Evolutionary conservation across 2,329 filamentous ascomycete genomes (phyloP), one percentile per base, ranked within the genome.

Genomic region (Alternaria metachromatica): DNA sequence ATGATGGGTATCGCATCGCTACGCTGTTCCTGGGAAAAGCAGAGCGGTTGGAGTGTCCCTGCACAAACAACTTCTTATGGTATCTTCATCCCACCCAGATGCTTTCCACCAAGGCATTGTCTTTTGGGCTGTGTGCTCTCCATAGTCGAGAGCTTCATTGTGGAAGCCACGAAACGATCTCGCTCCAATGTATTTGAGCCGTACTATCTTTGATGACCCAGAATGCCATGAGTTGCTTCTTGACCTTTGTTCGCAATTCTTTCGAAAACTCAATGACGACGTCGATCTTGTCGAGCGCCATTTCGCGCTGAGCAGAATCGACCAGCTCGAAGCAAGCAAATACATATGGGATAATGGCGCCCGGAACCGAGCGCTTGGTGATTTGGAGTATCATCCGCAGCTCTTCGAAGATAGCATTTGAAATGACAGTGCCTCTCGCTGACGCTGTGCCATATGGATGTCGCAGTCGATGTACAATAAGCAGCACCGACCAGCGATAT

Each of bases 281-380:
- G 6, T 54, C 49, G 15, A 20, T 30, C 15, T 43, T 44, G n/a
- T 59, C 55, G 13, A 62, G 43, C 12, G 30, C 60, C 15, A 48
- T 20, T 49, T 62, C 43, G 11, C 60, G 55, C 13, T 59, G 44
- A 9, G n/a, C 41, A 3, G 15, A 25, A 23, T 58, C 45, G 13
- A 28, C 23, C n/a, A 62, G 23, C 25, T 62, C 60, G 18, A 62
- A 59, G 33, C 60, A 62, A 25, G 60, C 60, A 30, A 58, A 37
- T 23, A 49, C 41, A 12, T 54, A 62, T 15, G 49, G 21, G 12
- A 59, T 23, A 6, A 13, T 20, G 18, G 53, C 30, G 33, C 49
- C 43, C 6, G 60, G 60, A 3, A 59, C 30, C 6, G 48, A 54
- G 21, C 48, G 55, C 33, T 48, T 37, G 21, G 60, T 62, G 23